A percentile compares a stretch with the other conserved stretches of the same genome.
phyloP scores from a whole-genome alignment of 106 monocot species.

The Xerophyta viscosa region DNA sequence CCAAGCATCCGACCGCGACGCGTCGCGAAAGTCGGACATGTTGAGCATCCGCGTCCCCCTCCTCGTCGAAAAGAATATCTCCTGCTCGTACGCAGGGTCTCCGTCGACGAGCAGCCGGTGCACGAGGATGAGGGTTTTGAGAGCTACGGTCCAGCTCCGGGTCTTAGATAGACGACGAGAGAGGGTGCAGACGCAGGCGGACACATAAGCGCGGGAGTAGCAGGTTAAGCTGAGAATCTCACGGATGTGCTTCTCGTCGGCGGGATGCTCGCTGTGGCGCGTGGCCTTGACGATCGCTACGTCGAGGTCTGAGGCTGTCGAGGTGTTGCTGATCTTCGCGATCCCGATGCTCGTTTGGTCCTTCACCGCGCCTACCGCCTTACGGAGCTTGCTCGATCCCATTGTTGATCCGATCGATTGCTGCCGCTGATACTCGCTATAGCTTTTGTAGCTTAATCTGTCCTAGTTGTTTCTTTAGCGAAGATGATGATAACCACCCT shows the following conservation, averaged over 20 bases:
- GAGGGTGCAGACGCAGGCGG: constrained; percentile 44
- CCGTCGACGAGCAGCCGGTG: constrained; percentile 82
- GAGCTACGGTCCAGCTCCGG: constrained; percentile 70
- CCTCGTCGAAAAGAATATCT: constrained; percentile 75
- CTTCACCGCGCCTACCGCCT: constrained; percentile 74
- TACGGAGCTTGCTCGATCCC: constrained; percentile 47
- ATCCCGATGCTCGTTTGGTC: constrained; percentile 86
- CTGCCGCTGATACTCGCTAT: too few relatives aligned
- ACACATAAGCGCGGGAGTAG: constrained; percentile 51
- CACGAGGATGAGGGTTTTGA: constrained; percentile 75
- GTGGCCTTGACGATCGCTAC: constrained; percentile 89
- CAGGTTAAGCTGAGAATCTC: constrained; percentile 78
- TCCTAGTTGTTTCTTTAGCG: too few relatives aligned
- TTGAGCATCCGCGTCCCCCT: constrained; percentile 78
- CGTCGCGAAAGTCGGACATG: constrained; percentile 76
- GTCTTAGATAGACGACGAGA: constrained; percentile 65
- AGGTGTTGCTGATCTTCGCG: constrained; percentile 66
- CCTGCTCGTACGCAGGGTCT: constrained; percentile 65
- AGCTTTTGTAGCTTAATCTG: too few relatives aligned
- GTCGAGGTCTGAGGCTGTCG: constrained; percentile 45
- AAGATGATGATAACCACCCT: too few relatives aligned
- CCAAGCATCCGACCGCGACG: constrained; percentile 47
- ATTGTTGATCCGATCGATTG: too few relatives aligned
- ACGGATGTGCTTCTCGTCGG: constrained; percentile 78
- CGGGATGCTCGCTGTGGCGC: constrained; percentile 69